Conservation (phyloP, 768 basidiomycete species). For the Boletales sp. region DNA sequence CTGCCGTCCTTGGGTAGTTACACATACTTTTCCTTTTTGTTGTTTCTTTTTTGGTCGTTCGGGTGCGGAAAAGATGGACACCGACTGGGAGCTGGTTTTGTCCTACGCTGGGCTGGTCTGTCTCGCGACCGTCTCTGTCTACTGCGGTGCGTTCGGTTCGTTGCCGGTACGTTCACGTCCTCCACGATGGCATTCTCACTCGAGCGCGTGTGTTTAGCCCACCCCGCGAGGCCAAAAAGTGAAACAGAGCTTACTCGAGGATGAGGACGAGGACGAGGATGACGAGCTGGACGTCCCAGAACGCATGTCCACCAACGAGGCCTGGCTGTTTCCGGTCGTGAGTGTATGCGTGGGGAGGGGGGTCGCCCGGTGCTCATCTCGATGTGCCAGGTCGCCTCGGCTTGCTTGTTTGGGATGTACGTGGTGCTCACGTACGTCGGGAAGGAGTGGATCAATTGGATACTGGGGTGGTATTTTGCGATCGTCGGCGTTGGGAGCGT, state of each 20-base stretch:
- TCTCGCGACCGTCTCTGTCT: constrained; percentile 65
- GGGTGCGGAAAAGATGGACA: constrained; percentile 9
- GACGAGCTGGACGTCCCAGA: constrained; percentile 51
- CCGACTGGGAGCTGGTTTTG: constrained; percentile 57
- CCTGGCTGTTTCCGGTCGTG: constrained; percentile 75
- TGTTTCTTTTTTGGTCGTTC: constrained; percentile 1
- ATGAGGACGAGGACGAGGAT: constrained; percentile 48
- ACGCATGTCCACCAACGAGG: constrained; percentile 62
- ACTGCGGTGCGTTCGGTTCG: constrained; percentile 65
- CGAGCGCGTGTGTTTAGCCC: constrained; percentile 9
- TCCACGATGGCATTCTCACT: not conserved
- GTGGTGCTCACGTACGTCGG: constrained; percentile 71
- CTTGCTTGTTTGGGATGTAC: constrained; percentile 65
- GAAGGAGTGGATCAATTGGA: constrained; percentile 77
- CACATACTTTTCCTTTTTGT: too few relatives aligned
- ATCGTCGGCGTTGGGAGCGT: constrained; percentile 62
- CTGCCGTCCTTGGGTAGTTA: too few relatives aligned
- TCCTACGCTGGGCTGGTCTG: constrained; percentile 67
- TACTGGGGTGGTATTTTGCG: constrained; percentile 75
- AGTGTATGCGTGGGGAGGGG: constrained; percentile 24
- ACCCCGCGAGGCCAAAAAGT: not conserved
- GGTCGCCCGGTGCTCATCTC: not conserved
- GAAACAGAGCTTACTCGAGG: constrained; percentile 28
- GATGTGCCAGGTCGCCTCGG: constrained; percentile 60
- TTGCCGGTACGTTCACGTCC: constrained; percentile 50